Percentiles rank a stretch among this genome's conserved stretches.
Evolutionary conservation across 192 early-diverging fungal genomes (phyloP).

Genomic region (Coemansia sp.): DNA sequence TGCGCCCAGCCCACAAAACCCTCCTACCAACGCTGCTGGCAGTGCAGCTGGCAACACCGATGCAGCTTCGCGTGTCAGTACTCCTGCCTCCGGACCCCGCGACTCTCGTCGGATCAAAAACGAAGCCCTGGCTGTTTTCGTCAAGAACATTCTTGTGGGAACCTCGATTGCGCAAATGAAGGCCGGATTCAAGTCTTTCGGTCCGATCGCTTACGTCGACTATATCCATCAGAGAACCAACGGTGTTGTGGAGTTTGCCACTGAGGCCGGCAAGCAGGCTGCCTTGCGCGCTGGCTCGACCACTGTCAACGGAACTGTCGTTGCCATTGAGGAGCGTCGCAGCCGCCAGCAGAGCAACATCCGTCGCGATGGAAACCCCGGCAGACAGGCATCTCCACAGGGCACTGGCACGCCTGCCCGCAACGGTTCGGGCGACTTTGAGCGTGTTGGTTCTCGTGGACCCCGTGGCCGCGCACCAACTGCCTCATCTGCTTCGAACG

Average conservation of each 20-base stretch:
- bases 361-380: constrained; percentile 26
- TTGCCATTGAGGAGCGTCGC: constrained; percentile 48
- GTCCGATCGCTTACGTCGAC: constrained; percentile 62
- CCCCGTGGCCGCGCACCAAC: constrained; percentile 43
- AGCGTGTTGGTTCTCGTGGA: constrained; percentile 48
- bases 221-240: constrained; percentile 56
- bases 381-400: constrained; percentile 24
- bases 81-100: constrained; percentile 43
- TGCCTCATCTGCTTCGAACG: constrained; percentile 8
- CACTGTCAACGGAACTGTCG: constrained; percentile 13
- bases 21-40: constrained; percentile 17
- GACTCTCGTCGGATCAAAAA: constrained; percentile 28
- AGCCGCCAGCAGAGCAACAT: constrained; percentile 28
- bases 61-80: constrained; percentile 35
- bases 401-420: constrained; percentile 10
- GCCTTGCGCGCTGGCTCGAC: constrained; percentile 55
- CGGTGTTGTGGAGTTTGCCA: constrained; percentile 73
- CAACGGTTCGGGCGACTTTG: constrained; percentile 45
- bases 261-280: constrained; percentile 58
- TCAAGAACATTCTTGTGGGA: constrained; percentile 60
- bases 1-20: constrained; percentile 32
- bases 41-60: constrained; percentile 22
- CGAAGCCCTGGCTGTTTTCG: constrained; percentile 64
- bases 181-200: constrained; percentile 60
- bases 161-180: constrained; percentile 56